These are phyloP conservation scores for Lachnellula hyalina DNA, from an alignment of 2,329 filamentous ascomycete species.

Conservation along the genomic window DNA sequence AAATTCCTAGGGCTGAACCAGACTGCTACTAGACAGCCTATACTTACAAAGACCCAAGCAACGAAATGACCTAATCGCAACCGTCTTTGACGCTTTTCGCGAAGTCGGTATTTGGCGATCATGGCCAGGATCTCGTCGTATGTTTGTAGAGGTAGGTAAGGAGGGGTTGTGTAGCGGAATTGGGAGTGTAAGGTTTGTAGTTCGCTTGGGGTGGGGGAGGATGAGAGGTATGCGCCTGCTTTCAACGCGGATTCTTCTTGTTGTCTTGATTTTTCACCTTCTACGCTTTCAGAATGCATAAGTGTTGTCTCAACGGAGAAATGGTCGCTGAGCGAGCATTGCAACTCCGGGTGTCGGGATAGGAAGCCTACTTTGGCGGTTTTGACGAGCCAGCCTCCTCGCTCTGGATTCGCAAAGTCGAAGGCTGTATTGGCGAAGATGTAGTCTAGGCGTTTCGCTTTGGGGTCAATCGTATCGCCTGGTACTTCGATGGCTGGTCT, in stretches of 20 bases:
- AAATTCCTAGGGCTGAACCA: constrained; percentile 81
- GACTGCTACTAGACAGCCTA: constrained; percentile 72
- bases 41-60: constrained; percentile 57
- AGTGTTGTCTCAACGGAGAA: constrained; percentile 86
- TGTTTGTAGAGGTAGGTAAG: constrained; percentile 41
- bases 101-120: constrained; percentile 60
- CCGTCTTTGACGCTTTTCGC: constrained; percentile 67
- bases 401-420: constrained; percentile 23
- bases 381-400: constrained; percentile 61
- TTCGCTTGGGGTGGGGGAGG: constrained; percentile 22
- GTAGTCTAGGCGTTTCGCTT: constrained; percentile 88
- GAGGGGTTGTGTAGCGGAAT: constrained; percentile 12
- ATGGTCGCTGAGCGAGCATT: constrained; percentile 89
- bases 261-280: constrained; percentile 11
- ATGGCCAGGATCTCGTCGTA: constrained; percentile 72
- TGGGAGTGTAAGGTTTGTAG: constrained; percentile 19
- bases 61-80: constrained; percentile 72
- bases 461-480: constrained; percentile 61
- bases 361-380: constrained; percentile 72
- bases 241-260: constrained; percentile 20
- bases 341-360: constrained; percentile 70
- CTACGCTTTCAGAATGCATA: constrained; percentile 18
- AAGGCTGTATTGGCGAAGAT: constrained; percentile 69
- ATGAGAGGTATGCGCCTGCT: constrained; percentile 23
- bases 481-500: constrained; percentile 56